Percentiles rank a stretch among this genome's conserved stretches.
phyloP scores from a whole-genome alignment of 2,329 filamentous ascomycete species.

The Ascochyta lentis region DNA sequence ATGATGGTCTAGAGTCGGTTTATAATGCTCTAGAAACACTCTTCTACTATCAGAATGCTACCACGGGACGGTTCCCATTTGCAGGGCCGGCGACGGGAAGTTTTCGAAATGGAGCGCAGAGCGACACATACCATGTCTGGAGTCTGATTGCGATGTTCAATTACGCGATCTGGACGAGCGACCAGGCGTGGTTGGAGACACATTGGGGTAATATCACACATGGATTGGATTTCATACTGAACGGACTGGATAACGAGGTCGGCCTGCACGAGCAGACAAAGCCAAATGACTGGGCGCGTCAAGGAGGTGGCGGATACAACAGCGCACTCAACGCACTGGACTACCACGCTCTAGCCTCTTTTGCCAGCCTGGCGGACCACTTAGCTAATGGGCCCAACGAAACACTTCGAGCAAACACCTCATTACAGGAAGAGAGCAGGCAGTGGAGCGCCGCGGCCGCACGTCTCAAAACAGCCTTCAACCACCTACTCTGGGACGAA shows the following conservation, averaged over 20 bases:
- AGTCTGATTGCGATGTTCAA: constrained; percentile 30
- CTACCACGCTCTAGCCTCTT: constrained; percentile 36
- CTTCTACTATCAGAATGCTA: constrained; percentile 30
- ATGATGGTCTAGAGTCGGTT: constrained; percentile 21
- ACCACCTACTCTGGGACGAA: constrained; percentile 20
- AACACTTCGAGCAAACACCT: no score
- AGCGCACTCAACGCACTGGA: constrained; percentile 43
- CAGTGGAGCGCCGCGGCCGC: constrained; percentile 12
- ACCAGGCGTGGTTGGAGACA: constrained; percentile 17
- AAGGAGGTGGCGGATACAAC: constrained; percentile 40
- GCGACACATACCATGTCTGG: constrained; percentile 34
- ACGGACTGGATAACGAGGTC: constrained; percentile 9
- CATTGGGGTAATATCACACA: constrained; percentile 24
- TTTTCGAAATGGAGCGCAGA: constrained; percentile 18
- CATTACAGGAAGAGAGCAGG: no score
- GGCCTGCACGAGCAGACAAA: constrained; percentile 26
- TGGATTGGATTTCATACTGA: constrained; percentile 25
- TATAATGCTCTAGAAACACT: constrained; percentile 26
- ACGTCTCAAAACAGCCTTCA: constrained; percentile 17
- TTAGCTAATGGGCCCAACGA: neutral
- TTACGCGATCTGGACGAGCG: constrained; percentile 25
- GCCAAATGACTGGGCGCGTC: constrained; percentile 41
- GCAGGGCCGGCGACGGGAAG: constrained; percentile 22
- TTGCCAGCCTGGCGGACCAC: constrained; percentile 26
- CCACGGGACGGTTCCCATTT: constrained; percentile 25